phyloP scores from a whole-genome alignment of 2,329 filamentous ascomycete genomes.

The Penicillium sp. region DNA sequence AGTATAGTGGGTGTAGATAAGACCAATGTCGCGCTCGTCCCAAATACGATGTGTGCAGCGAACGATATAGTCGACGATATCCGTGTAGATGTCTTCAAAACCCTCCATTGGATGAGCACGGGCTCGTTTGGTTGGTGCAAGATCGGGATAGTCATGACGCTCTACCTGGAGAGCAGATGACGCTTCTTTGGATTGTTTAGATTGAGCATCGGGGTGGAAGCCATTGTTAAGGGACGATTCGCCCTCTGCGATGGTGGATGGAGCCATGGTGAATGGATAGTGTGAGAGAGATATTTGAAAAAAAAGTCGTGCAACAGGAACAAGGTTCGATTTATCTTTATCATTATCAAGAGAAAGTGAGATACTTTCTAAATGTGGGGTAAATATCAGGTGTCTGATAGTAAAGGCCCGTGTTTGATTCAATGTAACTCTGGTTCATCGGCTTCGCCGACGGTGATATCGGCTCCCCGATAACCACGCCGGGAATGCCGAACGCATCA shows the following conservation, averaged over 20 bases:
- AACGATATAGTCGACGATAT: slow-evolving; percentile 12
- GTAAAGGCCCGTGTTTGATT: background rate
- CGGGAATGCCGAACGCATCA: background rate
- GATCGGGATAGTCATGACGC: slow-evolving; percentile 8
- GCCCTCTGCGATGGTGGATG: background rate
- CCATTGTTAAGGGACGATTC: background rate
- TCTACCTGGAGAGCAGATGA: slow-evolving; percentile 5
- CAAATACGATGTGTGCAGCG: slow-evolving; percentile 11
- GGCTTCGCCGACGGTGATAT: background rate
- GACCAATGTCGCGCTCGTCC: slow-evolving; percentile 10
- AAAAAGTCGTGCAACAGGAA: background rate
- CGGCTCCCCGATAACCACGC: background rate
- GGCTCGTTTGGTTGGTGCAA: slow-evolving; percentile 4
- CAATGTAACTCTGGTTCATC: background rate
- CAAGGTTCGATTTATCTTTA: background rate
- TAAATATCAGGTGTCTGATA: background rate
- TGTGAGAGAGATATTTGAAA: too few relatives aligned
- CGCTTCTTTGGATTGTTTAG: background rate
- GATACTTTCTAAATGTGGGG: background rate
- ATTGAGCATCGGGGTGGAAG: background rate
- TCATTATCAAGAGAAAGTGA: background rate
- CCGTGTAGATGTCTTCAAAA: slow-evolving; percentile 10
- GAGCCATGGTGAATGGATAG: background rate
- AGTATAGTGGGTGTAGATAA: slow-evolving; percentile 13
- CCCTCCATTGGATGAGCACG: slow-evolving; percentile 10